Conservation (phyloP, 495 filamentous ascomycete genomes). For the Penicillium arizonense region DNA sequence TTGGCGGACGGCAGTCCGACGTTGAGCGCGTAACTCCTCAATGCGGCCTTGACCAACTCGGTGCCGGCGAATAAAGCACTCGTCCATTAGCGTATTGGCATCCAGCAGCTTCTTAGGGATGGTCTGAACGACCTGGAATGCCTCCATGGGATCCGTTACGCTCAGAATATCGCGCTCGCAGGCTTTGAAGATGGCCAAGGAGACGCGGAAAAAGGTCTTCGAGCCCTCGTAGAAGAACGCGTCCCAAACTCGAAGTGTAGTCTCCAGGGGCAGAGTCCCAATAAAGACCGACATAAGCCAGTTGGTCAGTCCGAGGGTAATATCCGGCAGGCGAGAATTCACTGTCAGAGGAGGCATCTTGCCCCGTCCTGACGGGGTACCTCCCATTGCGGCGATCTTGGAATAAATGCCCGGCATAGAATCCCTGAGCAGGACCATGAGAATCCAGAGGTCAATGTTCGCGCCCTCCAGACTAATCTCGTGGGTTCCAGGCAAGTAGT, state of each 20-base stretch:
- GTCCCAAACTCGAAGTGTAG: constrained; percentile 91
- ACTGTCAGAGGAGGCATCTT: constrained; percentile 45
- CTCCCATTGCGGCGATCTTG: constrained; percentile 75
- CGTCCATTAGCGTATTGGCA: constrained; percentile 74
- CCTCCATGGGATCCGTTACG: constrained; percentile 88
- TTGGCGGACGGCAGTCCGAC: constrained; percentile 42
- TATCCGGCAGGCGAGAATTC: constrained; percentile 72
- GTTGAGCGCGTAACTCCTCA: constrained; percentile 39
- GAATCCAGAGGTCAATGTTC: constrained; percentile 90
- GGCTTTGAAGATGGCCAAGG: constrained; percentile 88
- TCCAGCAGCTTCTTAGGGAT: constrained; percentile 80
- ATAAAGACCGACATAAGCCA: constrained; percentile 99
- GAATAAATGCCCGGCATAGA: constrained; percentile 82
- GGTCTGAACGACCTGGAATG: constrained; percentile 93
- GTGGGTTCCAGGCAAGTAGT: constrained; percentile 89
- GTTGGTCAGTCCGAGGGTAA: constrained; percentile 89
- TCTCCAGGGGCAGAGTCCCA: constrained; percentile 87
- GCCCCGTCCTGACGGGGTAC: constrained; percentile 49
- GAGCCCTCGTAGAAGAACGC: constrained; percentile 93
- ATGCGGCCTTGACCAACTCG: constrained; percentile 72
- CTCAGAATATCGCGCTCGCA: constrained; percentile 79
- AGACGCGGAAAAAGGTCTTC: constrained; percentile 91
- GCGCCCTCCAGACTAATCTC: constrained; percentile 89
- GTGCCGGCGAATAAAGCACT: constrained; percentile 74
- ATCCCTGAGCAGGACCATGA: constrained; percentile 83